Evolutionary conservation across 176 grass and related monocot species (phyloP).

Genomic region (Bolboschoenus planiculmis): DNA sequence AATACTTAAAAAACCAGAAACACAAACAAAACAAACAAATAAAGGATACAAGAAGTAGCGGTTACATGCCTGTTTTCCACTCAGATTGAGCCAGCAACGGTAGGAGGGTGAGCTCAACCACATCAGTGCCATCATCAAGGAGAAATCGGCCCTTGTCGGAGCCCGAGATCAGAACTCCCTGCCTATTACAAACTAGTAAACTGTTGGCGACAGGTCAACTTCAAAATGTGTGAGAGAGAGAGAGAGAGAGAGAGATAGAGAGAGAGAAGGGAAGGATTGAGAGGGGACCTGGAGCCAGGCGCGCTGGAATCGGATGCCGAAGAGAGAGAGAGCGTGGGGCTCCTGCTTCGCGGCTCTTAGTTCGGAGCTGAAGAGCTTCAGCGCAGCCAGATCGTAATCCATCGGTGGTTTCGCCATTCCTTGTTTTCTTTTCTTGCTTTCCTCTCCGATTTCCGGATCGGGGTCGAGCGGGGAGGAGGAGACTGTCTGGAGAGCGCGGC

Average conservation of each 20-base stretch:
- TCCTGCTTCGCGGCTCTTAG: constrained; percentile 24
- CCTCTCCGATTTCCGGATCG: no score
- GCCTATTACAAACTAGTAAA: constrained; percentile 19
- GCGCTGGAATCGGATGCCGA: constrained; percentile 75
- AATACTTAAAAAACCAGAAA: not conserved
- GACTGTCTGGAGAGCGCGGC: no score
- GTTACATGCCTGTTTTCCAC: constrained; percentile 26
- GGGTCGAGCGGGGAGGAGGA: no score
- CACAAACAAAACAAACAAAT: not conserved
- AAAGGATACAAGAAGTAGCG: not conserved
- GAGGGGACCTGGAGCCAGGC: constrained; percentile 72
- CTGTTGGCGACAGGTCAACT: constrained; percentile 14
- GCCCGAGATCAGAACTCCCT: constrained; percentile 51
- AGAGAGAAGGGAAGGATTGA: not conserved
- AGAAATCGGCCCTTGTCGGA: constrained; percentile 28
- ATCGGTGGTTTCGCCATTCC: constrained; percentile 17
- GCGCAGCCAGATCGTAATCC: constrained; percentile 71
- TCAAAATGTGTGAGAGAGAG: not conserved
- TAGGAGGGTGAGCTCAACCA: constrained; percentile 36
- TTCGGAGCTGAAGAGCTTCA: constrained; percentile 70
- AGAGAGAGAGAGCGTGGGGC: constrained; percentile 37
- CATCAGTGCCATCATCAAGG: constrained; percentile 66
- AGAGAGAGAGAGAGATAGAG: not conserved
- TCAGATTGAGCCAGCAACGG: constrained; percentile 22
- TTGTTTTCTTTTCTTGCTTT: no score